Evolutionary conservation across 768 basidiomycete genomes (phyloP), one percentile per base, ranked within the genome.

Genomic region (Lepiota brunneoincarnata): DNA sequence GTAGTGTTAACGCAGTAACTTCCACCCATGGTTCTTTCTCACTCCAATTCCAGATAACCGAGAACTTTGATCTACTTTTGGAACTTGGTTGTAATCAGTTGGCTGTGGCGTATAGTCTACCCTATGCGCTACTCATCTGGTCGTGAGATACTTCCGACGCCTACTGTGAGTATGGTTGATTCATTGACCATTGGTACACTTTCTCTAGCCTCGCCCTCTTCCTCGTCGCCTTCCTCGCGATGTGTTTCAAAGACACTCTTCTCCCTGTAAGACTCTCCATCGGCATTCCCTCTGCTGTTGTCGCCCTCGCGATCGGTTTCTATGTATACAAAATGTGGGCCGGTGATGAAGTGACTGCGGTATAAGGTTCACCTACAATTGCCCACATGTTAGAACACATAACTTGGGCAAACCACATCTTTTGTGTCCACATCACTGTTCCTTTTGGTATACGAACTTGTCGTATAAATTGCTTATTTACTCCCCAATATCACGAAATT

Each of bases 1-100:
- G 76, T 78, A 43, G n/a, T n/a, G n/a, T n/a, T n/a, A n/a, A n/a
- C n/a, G n/a, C n/a, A 55, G 71, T 68, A 10, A 31, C 10, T 35
- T 36, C 38, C 28, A n/a, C n/a, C n/a, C 11, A 21, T 56, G 2
- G 21, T 12, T 56, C 53, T 61, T 7, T 39, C 17, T 40, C 58
- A 61, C 48, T 56, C 36, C n/a, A n/a, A 37, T 36, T n/a, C 15
- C 37, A 49, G 51, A 52, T 52, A 21, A 52, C 23, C 7, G 31
- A 52, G 3, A 52, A 52, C 31, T 52, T 43, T 24, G 42, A 52
- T 14, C 31, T 52, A 5, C 51, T 52, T 17, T n/a, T 44, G 18
- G 51, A 52, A 7, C 21, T 52, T n/a, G 51, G 51, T n/a, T 52
- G 51, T 23, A 44, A 35, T 35, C 39, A 44, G 11, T 52, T 67